Evolutionary conservation across 106 monocot genomes (phyloP).

Genomic region (Triglochin maritima): DNA sequence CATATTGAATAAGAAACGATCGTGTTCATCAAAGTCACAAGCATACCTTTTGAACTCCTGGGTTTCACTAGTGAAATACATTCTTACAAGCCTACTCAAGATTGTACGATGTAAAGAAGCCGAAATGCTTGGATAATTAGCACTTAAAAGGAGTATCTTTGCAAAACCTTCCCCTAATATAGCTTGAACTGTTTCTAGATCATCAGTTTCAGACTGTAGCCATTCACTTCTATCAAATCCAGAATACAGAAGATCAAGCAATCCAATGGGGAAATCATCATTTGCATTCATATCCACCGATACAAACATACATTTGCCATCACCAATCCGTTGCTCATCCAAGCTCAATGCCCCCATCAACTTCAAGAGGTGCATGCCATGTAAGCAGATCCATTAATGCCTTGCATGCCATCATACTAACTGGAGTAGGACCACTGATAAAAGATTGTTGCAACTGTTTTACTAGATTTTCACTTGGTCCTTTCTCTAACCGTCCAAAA

Average conservation of each 20-base stretch:
- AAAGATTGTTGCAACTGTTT: slow-evolving; percentile 67
- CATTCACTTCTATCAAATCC: slow-evolving; percentile 37
- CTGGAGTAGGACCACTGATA: slow-evolving; percentile 41
- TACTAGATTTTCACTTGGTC: slow-evolving; percentile 57
- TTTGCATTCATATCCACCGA: slow-evolving; percentile 28
- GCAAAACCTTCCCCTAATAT: slow-evolving; percentile 88
- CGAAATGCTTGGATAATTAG: slow-evolving; percentile 50
- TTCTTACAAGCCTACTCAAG: slow-evolving; percentile 41
- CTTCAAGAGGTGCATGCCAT: slow-evolving; percentile 72
- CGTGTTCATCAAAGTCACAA: neutral
- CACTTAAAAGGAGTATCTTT: slow-evolving; percentile 73
- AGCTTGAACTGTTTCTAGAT: slow-evolving; percentile 43
- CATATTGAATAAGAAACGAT: neutral
- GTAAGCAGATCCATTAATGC: slow-evolving; percentile 66
- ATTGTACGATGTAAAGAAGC: slow-evolving; percentile 38
- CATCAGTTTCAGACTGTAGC: slow-evolving; percentile 23
- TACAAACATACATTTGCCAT: slow-evolving; percentile 25
- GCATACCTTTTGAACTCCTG: slow-evolving; percentile 54
- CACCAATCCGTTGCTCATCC: slow-evolving; percentile 11
- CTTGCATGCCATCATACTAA: slow-evolving; percentile 68
- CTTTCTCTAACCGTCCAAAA: slow-evolving; percentile 61
- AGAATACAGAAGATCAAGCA: slow-evolving; percentile 69
- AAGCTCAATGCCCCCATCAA: slow-evolving; percentile 49
- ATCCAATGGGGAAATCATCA: slow-evolving; percentile 31
- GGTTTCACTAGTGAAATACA: slow-evolving; percentile 63